Percentiles rank a stretch among this genome's conserved stretches.
These are phyloP conservation scores for Cercospora beticola DNA, from an alignment of 2,329 filamentous ascomycete genomes.

Conservation along the genomic window DNA sequence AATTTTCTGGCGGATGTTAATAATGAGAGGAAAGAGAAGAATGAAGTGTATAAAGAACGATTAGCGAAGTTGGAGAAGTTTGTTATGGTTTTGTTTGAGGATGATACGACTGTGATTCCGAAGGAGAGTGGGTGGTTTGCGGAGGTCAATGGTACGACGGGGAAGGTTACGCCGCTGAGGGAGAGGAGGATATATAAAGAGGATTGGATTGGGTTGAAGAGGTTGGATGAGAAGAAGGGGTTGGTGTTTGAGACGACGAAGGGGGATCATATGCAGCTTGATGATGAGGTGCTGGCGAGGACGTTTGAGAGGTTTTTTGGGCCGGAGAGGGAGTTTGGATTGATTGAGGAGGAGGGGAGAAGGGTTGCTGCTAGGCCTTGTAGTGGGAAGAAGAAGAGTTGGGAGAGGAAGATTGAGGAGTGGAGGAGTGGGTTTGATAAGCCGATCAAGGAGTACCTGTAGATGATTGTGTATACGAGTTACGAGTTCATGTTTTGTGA, in stretches of 20 bases:
- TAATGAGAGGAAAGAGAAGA: constrained; percentile 80
- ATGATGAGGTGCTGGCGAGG: constrained; percentile 62
- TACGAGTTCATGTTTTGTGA: neutral
- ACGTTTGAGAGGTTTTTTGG: constrained; percentile 69
- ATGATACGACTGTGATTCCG: constrained; percentile 82
- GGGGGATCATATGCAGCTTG: constrained; percentile 81
- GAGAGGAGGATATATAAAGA: constrained; percentile 75
- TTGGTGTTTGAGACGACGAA: constrained; percentile 71
- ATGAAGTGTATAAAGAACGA: constrained; percentile 69
- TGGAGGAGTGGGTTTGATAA: constrained; percentile 3
- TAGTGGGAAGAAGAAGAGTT: constrained; percentile 8
- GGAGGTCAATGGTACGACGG: constrained; percentile 70
- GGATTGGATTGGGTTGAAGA: constrained; percentile 87
- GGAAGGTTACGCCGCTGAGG: constrained; percentile 63
- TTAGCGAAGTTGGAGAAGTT: constrained; percentile 70
- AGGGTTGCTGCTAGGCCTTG: neutral
- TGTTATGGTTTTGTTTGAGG: constrained; percentile 84
- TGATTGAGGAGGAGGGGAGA: neutral
- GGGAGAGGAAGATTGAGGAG: constrained; percentile 7
- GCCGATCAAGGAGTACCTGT: constrained; percentile 19
- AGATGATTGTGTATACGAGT: neutral
- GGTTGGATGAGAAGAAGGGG: constrained; percentile 74
- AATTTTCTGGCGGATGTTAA: constrained; percentile 96
- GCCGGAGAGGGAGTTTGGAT: constrained; percentile 31
- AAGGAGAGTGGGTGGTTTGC: constrained; percentile 91